phyloP scores from a whole-genome alignment of 2,329 filamentous ascomycete species.

The Bipolaris victoriae region DNA sequence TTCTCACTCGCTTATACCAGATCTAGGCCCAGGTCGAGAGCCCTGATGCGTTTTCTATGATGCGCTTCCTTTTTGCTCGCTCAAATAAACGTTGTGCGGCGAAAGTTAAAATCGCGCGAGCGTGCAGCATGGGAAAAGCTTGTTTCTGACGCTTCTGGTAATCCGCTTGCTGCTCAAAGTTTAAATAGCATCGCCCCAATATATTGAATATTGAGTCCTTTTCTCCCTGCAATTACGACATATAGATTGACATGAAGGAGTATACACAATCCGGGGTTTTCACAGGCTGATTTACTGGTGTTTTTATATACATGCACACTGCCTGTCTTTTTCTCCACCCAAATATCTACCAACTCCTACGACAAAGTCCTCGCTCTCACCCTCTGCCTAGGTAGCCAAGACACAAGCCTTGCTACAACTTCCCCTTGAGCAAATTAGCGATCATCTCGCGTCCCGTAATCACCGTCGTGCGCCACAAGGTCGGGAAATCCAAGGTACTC shows the following conservation, averaged over 20 bases:
- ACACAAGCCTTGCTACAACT: constrained; percentile 17
- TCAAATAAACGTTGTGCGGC: background rate
- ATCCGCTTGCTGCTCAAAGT: background rate
- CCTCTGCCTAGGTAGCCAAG: background rate
- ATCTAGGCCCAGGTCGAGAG: background rate
- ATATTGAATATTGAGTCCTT: background rate
- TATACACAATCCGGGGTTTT: background rate
- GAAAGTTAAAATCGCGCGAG: background rate
- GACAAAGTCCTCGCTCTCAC: background rate
- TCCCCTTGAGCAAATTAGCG: constrained; percentile 62
- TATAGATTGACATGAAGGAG: background rate
- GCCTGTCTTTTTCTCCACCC: background rate
- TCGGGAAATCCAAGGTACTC: constrained; percentile 84
- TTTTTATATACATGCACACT: too few species aligned
- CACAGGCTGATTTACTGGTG: too few species aligned
- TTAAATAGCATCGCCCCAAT: background rate
- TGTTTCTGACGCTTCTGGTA: background rate
- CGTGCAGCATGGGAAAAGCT: background rate
- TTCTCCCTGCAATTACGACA: background rate
- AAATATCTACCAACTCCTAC: background rate
- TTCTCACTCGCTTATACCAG: background rate
- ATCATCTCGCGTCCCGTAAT: constrained; percentile 81
- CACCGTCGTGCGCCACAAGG: constrained; percentile 76
- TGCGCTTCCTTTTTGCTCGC: background rate
- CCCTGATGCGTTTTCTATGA: background rate